These are phyloP conservation scores for Noccaea caerulescens DNA, from an alignment of 345 rosid species.

Conservation along the genomic window DNA sequence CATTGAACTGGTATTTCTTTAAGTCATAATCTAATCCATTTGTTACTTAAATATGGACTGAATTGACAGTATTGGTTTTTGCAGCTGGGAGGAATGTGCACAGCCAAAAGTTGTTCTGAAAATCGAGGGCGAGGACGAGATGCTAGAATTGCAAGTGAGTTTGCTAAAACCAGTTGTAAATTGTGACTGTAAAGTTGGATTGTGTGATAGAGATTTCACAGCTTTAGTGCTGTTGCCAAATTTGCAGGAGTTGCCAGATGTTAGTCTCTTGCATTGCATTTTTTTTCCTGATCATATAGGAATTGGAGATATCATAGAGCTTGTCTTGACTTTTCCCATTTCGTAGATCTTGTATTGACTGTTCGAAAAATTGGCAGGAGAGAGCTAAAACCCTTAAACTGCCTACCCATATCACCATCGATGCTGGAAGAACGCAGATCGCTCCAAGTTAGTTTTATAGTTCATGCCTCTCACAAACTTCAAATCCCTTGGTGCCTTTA, in stretches of 20 bases:
- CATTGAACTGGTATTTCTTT: conserved; percentile 64
- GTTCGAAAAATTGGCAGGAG: conserved; percentile 56
- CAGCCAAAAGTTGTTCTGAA: conserved; percentile 98
- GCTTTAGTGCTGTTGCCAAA: conserved; percentile 33
- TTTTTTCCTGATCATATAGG: not conserved
- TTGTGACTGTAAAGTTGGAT: conserved; percentile 11
- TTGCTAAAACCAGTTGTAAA: not conserved
- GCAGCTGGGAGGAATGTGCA: conserved; percentile 95
- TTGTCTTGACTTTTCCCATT: not conserved
- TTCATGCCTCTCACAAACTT: conserved; percentile 6
- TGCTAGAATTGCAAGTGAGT: conserved; percentile 91
- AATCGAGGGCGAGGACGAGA: conserved; percentile 87
- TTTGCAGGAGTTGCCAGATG: conserved; percentile 22
- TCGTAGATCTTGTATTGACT: conserved; percentile 3
- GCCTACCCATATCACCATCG: conserved; percentile 94
- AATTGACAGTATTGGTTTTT: conserved; percentile 13
- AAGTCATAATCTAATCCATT: not conserved
- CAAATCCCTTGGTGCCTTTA: not conserved
- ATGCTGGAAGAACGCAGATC: conserved; percentile 98
- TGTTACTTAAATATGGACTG: conserved; percentile 5
- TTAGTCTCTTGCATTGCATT: conserved; percentile 10
- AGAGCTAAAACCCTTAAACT: conserved; percentile 82
- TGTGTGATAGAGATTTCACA: conserved; percentile 7
- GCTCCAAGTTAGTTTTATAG: conserved; percentile 85
- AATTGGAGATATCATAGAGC: conserved; percentile 15